A percentile compares a stretch with the other conserved stretches of the same genome.
Evolutionary conservation across 2,329 filamentous ascomycete genomes (phyloP).

Genomic region (Colletotrichum eleusines): DNA sequence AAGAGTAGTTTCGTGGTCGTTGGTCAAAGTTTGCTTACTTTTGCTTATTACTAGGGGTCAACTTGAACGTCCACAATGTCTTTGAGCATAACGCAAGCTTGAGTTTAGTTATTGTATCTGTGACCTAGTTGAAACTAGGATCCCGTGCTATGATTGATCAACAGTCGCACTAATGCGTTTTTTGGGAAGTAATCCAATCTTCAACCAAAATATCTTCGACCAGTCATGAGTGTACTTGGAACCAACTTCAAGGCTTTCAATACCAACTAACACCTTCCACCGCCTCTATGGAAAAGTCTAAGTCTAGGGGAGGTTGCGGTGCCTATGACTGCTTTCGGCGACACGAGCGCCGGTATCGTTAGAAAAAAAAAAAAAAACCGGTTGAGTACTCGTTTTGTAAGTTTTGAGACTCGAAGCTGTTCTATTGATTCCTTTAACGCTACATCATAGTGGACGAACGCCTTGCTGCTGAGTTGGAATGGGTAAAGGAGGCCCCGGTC

Average conservation of each 20-base stretch:
- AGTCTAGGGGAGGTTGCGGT: constrained; percentile 64
- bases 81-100: constrained; percentile 63
- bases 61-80: constrained; percentile 60
- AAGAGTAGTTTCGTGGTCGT: background rate
- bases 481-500: constrained; percentile 14
- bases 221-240: constrained; percentile 59
- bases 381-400: constrained; percentile 62
- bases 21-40: background rate
- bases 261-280: constrained; percentile 62
- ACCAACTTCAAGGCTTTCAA: constrained; percentile 59
- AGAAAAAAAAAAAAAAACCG: constrained; percentile 50
- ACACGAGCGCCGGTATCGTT: constrained; percentile 55
- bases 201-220: constrained; percentile 66
- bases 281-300: constrained; percentile 55
- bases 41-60: constrained; percentile 50
- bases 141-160: background rate
- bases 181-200: constrained; percentile 64
- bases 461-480: constrained; percentile 35
- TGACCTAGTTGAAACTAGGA: background rate
- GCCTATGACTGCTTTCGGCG: constrained; percentile 63
- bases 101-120: constrained; percentile 46
- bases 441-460: constrained; percentile 31
- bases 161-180: constrained; percentile 60
- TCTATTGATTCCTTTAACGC: background rate
- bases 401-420: constrained; percentile 35